phyloP scores from a whole-genome alignment of 164 flowering plant genomes.

The Chimonanthus salicifolius region DNA sequence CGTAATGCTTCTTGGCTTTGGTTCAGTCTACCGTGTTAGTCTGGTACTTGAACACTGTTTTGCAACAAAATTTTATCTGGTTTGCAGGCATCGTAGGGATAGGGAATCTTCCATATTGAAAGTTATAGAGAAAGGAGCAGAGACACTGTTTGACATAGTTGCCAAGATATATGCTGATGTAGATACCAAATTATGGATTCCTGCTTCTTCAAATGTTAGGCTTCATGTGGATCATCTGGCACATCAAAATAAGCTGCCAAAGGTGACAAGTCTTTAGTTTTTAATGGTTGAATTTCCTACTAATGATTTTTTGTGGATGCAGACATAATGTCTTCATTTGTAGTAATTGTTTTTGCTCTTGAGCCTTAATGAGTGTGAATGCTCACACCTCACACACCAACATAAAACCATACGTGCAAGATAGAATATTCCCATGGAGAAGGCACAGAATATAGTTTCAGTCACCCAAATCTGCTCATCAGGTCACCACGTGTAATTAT shows the following conservation, averaged over 20 bases:
- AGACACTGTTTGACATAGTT: constrained; percentile 79
- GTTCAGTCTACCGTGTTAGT: too few species aligned
- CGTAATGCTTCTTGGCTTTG: too few species aligned
- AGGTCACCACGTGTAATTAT: too few species aligned
- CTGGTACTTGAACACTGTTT: not conserved
- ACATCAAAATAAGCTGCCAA: constrained; percentile 64
- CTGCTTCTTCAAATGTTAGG: constrained; percentile 85
- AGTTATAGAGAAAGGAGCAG: constrained; percentile 73
- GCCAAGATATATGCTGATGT: constrained; percentile 59
- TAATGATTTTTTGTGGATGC: too few species aligned
- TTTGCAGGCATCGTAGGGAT: constrained; percentile 73
- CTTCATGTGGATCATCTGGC: constrained; percentile 89
- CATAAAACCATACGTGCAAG: too few species aligned
- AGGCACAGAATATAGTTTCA: too few species aligned
- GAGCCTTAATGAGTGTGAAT: too few species aligned
- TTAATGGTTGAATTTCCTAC: not conserved
- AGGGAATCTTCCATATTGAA: constrained; percentile 67
- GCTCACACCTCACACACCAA: too few species aligned
- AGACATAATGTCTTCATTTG: not conserved
- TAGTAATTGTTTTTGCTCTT: too few species aligned
- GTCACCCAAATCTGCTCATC: too few species aligned
- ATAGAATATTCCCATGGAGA: too few species aligned
- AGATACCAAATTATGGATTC: constrained; percentile 62
- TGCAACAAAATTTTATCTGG: constrained; percentile 3
- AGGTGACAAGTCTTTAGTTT: constrained; percentile 36